A percentile compares a stretch with the other conserved stretches of the same genome.
phyloP scores from a whole-genome alignment of 495 filamentous ascomycete genomes.

The Astrocystis sublimbata region DNA sequence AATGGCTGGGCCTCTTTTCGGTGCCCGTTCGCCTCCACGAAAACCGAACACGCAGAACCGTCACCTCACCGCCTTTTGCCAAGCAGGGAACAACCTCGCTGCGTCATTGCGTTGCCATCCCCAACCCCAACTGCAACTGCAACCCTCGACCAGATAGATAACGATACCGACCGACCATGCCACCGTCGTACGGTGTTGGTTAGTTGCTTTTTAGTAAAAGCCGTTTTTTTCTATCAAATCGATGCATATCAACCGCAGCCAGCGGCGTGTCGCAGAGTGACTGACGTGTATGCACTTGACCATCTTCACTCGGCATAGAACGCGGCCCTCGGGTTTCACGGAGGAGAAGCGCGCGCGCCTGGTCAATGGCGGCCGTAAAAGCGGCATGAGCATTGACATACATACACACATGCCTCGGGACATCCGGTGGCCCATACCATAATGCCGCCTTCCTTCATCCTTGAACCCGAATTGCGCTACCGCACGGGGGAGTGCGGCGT shows the following conservation, averaged over 20 bases:
- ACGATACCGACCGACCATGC: not conserved
- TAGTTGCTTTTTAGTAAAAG: constrained; percentile 2
- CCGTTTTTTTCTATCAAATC: not conserved
- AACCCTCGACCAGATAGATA: not conserved
- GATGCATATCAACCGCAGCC: not conserved
- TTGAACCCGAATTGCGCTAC: not conserved
- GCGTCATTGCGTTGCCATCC: constrained; percentile 3
- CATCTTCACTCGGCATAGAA: constrained; percentile 10
- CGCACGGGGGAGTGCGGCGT: not conserved
- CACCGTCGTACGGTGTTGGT: not conserved
- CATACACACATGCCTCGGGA: not conserved
- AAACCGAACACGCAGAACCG: no score
- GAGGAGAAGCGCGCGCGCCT: not conserved
- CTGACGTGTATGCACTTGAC: constrained; percentile 8
- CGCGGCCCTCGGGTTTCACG: not conserved
- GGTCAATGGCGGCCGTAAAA: not conserved
- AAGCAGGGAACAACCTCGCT: constrained; percentile 1
- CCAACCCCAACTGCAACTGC: no score
- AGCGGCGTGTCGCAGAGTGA: not conserved
- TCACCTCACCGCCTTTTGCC: constrained; percentile 11
- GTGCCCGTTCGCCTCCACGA: not conserved
- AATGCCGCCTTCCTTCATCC: not conserved
- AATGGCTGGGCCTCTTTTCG: not conserved
- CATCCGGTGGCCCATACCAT: not conserved
- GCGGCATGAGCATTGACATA: not conserved